Percentiles rank a stretch among this genome's conserved stretches.
These are phyloP conservation scores for Drosera spatulata DNA, from an alignment of 179 eudicot genomes.

Conservation along the genomic window DNA sequence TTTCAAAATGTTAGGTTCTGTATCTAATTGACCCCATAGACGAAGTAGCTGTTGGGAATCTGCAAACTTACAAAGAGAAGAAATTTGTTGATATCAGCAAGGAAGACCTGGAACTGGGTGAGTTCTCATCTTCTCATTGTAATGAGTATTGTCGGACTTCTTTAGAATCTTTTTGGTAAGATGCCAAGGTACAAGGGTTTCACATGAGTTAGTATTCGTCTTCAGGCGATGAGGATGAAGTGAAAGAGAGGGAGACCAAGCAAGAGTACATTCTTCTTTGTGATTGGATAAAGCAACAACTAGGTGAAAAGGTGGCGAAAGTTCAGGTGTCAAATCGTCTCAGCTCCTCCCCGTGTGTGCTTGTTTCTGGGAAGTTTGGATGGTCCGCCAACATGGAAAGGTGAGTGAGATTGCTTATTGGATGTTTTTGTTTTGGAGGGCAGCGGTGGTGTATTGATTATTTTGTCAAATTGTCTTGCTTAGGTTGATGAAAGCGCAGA, in stretches of 20 bases:
- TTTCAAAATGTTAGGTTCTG: conserved; percentile 44
- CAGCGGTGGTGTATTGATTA: not conserved
- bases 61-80: conserved; percentile 92
- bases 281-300: conserved; percentile 98
- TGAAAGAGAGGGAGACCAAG: conserved; percentile 72
- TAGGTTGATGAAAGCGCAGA: conserved; percentile 96
- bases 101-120: conserved; percentile 97
- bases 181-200: not conserved
- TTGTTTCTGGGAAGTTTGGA: conserved; percentile 96
- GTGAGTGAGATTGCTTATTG: conserved; percentile 13
- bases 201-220: conserved; percentile 1
- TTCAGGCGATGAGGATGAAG: conserved; percentile 88
- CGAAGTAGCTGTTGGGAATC: conserved; percentile 92
- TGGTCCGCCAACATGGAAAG: conserved; percentile 99
- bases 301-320: conserved; percentile 95
- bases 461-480: not conserved
- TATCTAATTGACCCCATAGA: conserved; percentile 92
- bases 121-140: conserved; percentile 9
- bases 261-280: conserved; percentile 82
- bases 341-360: conserved; percentile 92
- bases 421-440: no score
- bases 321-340: conserved; percentile 92
- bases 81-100: conserved; percentile 99
- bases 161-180: not conserved
- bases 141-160: not conserved